These are phyloP conservation scores for Claviceps maximensis DNA, from an alignment of 2,329 filamentous ascomycete genomes.

Conservation along the genomic window DNA sequence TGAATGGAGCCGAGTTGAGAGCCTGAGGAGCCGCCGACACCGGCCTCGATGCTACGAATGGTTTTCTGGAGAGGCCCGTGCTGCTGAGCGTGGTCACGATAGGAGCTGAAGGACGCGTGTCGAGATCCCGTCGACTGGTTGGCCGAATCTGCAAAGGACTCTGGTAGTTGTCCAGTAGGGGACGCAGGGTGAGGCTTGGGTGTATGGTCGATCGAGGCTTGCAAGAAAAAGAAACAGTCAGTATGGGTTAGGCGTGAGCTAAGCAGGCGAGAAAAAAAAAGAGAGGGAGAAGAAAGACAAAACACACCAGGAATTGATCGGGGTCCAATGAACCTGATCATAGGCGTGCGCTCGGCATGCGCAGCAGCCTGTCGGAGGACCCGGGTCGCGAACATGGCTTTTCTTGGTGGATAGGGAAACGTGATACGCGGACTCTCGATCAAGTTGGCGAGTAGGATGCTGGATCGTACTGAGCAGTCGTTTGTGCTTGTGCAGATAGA, in stretches of 20 bases:
- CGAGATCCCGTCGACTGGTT: conserved; percentile 21
- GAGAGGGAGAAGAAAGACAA: background rate
- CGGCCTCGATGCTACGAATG: conserved; percentile 25
- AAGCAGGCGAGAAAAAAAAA: background rate
- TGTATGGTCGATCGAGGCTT: conserved; percentile 60
- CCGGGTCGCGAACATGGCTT: conserved; percentile 40
- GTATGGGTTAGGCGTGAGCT: background rate
- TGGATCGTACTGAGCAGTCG: background rate
- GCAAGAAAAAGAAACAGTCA: conserved; percentile 8
- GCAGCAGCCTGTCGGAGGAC: conserved; percentile 45
- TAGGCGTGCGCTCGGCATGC: conserved; percentile 45
- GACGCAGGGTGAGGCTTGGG: conserved; percentile 62
- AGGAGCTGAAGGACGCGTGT: conserved; percentile 56
- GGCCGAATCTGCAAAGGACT: conserved; percentile 28
- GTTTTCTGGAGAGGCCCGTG: conserved; percentile 59
- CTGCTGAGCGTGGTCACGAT: conserved; percentile 66
- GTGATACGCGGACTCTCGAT: background rate
- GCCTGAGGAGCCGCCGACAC: conserved; percentile 51
- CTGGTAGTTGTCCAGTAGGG: conserved; percentile 49
- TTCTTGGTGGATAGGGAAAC: background rate
- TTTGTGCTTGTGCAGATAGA: background rate
- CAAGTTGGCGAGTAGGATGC: background rate
- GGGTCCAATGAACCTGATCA: conserved; percentile 51
- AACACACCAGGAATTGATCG: conserved; percentile 40
- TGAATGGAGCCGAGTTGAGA: conserved; percentile 58